Evolutionary conservation across 139 green algal species (phyloP).

Genomic region (Chloropicon primus): DNA sequence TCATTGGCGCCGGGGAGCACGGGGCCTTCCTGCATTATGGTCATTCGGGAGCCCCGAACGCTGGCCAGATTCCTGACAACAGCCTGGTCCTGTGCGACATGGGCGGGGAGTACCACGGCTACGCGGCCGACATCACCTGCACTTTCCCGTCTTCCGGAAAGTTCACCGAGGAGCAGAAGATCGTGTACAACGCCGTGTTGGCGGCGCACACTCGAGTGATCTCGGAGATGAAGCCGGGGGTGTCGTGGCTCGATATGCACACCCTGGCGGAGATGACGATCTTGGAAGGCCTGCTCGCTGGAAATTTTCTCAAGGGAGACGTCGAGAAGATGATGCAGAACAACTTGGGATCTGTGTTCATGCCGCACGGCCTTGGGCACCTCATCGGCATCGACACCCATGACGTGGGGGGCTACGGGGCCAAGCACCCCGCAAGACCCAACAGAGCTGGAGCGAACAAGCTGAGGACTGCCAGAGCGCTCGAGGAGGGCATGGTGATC

Average conservation of each 20-base stretch:
- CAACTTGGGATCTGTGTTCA: constrained; percentile 71
- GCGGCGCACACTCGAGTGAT: constrained; percentile 37
- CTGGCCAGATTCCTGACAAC: constrained; percentile 29
- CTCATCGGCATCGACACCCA: constrained; percentile 81
- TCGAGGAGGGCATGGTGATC: constrained; percentile 73
- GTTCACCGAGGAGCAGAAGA: constrained; percentile 51
- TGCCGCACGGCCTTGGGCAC: constrained; percentile 85
- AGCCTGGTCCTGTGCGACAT: constrained; percentile 71
- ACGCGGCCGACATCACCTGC: constrained; percentile 62
- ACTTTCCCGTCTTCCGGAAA: constrained; percentile 56
- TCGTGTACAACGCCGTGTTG: constrained; percentile 70
- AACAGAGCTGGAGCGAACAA: constrained; percentile 15
- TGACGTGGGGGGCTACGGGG: constrained; percentile 75
- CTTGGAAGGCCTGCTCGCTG: constrained; percentile 40
- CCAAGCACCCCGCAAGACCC: constrained; percentile 7
- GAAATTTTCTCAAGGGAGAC: constrained; percentile 33
- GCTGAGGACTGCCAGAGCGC: constrained; percentile 20
- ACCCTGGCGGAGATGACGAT: constrained; percentile 58
- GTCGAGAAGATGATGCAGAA: constrained; percentile 55
- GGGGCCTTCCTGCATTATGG: constrained; percentile 76
- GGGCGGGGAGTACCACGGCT: constrained; percentile 62
- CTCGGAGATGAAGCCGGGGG: constrained; percentile 53
- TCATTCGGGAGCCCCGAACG: constrained; percentile 68
- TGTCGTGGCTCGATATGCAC: constrained; percentile 67
- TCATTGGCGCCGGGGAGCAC: constrained; percentile 61